Conservation (phyloP, 164 flowering plant species). For the Tetrastigma voinierianum region DNA sequence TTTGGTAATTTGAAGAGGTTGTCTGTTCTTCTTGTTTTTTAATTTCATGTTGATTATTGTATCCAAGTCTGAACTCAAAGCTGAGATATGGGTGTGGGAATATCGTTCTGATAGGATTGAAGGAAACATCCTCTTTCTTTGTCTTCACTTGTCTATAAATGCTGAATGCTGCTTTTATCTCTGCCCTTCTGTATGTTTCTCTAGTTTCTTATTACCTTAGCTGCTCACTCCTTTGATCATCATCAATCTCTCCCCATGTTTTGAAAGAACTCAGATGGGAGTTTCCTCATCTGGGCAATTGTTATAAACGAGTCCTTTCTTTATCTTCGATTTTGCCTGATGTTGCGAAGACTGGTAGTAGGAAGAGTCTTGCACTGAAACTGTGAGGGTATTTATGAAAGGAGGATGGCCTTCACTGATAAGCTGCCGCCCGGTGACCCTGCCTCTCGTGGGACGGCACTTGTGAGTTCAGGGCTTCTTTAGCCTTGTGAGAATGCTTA, state of each 20-base stretch:
- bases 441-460: conserved; percentile 87
- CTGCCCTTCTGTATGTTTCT: conserved; percentile 75
- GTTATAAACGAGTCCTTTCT: conserved; percentile 63
- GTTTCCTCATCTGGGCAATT: conserved; percentile 66
- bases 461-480: conserved; percentile 53
- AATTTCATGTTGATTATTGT: background rate
- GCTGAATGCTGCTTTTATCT: conserved; percentile 37
- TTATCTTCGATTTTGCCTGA: conserved; percentile 52
- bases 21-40: background rate
- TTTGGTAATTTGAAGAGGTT: background rate
- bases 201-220: conserved; percentile 59
- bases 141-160: conserved; percentile 33
- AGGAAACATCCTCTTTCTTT: conserved; percentile 37
- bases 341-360: conserved; percentile 45
- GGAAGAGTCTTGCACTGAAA: conserved; percentile 69
- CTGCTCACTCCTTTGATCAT: conserved; percentile 50
- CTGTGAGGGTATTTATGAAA: conserved; percentile 70
- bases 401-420: conserved; percentile 87
- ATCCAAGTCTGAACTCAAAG: background rate
- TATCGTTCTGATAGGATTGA: conserved; percentile 53
- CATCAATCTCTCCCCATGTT: conserved; percentile 75
- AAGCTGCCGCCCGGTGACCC: conserved; percentile 74
- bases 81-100: conserved; percentile 46
- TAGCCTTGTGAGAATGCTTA: conserved; percentile 46
- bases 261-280: conserved; percentile 74